Evolutionary conservation across 257 asterid species (phyloP).

Genomic region (Perilla frutescens): DNA sequence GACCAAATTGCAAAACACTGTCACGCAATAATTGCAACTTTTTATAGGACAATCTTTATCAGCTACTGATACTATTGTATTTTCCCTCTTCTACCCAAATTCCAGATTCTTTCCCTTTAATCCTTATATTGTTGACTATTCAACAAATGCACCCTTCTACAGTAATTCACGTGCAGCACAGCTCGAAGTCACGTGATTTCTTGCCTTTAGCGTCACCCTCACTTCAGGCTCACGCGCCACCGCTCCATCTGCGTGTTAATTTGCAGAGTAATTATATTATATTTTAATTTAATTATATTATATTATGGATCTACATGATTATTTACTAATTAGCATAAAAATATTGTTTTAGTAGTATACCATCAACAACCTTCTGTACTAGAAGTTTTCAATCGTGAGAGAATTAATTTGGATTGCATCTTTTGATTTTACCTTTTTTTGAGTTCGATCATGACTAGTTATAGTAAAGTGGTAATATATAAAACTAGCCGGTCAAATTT

Average conservation of each 20-base stretch:
- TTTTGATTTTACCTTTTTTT: no score
- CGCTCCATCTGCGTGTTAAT: neutral
- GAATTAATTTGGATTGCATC: no score
- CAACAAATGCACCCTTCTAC: constrained; percentile 2
- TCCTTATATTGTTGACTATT: constrained; percentile 25
- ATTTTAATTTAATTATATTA: neutral
- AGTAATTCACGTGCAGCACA: constrained; percentile 40
- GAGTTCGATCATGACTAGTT: no score
- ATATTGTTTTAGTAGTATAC: no score
- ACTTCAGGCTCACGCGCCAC: constrained; percentile 41
- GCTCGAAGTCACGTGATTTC: constrained; percentile 36
- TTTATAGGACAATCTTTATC: constrained; percentile 6
- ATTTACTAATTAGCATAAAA: neutral
- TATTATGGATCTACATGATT: neutral
- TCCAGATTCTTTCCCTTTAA: constrained; percentile 2
- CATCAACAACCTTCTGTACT: no score
- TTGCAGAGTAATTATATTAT: neutral
- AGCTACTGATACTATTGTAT: neutral
- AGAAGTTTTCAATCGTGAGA: no score
- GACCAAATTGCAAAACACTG: constrained; percentile 10
- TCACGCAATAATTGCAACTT: constrained; percentile 31
- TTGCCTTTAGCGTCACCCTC: neutral
- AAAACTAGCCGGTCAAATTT: no score
- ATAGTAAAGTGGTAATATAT: no score
- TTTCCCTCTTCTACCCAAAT: constrained; percentile 6